Percentiles rank a stretch among this genome's conserved stretches.
phyloP scores from a whole-genome alignment of 78 protist genomes.

The Monosiga brevicollis region DNA sequence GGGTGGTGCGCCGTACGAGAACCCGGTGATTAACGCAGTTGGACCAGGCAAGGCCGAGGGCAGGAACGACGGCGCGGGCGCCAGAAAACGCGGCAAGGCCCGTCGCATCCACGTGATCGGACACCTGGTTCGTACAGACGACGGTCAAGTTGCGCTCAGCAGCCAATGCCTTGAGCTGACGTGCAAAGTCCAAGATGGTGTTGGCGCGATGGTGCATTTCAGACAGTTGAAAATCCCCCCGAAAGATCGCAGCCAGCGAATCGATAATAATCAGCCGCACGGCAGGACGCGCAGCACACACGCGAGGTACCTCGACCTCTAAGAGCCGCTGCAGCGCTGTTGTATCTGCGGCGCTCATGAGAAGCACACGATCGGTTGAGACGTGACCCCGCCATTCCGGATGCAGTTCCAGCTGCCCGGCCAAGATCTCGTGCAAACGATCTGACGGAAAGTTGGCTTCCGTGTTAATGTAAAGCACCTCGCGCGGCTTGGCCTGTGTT shows the following conservation, averaged over 20 bases:
- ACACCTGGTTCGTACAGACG: conserved; percentile 3
- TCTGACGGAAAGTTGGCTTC: background rate
- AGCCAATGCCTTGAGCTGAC: background rate
- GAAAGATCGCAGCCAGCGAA: conserved; percentile 3
- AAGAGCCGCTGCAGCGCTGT: background rate
- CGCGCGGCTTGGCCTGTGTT: no score
- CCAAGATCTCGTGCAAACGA: background rate
- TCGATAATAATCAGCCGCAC: conserved; percentile 11
- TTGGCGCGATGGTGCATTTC: background rate
- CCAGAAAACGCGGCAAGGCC: background rate
- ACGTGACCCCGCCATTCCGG: background rate
- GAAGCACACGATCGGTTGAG: background rate
- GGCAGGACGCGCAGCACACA: background rate
- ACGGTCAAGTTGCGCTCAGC: background rate
- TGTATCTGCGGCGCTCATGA: background rate
- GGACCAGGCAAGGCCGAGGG: conserved; percentile 11
- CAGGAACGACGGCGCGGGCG: background rate
- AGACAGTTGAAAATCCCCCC: background rate
- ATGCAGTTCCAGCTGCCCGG: background rate
- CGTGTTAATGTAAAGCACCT: background rate
- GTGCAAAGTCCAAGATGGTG: background rate
- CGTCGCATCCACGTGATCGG: background rate
- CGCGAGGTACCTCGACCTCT: background rate
- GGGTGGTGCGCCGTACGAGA: no score
- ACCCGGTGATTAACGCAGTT: background rate